These are phyloP conservation scores for Daldinia concentrica DNA, from an alignment of 495 filamentous ascomycete genomes.

Conservation along the genomic window DNA sequence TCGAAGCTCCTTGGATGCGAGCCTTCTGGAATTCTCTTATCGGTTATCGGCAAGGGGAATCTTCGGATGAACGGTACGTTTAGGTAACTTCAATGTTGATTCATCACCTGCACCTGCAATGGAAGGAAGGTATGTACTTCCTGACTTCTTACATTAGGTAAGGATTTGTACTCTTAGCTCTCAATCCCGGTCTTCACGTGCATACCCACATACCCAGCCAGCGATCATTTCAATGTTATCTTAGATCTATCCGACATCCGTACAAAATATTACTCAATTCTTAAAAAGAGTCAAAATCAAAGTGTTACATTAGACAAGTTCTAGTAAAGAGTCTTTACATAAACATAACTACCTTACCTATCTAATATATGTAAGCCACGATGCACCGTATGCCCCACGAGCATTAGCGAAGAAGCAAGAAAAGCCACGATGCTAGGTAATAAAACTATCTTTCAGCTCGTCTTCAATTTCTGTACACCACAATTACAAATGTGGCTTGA, in stretches of 20 bases:
- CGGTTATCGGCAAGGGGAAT: slow-evolving; percentile 36
- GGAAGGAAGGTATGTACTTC: no score
- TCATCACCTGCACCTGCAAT: no score
- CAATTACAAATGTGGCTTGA: slow-evolving; percentile 16
- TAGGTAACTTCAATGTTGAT: neutral
- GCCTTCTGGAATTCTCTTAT: slow-evolving; percentile 35
- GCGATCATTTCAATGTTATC: slow-evolving; percentile 14
- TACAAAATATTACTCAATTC: slow-evolving; percentile 5
- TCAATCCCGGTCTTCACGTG: slow-evolving; percentile 18
- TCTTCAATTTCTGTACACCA: neutral
- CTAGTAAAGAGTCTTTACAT: neutral
- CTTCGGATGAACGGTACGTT: slow-evolving; percentile 12
- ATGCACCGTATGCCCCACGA: neutral
- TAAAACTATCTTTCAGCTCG: slow-evolving; percentile 7
- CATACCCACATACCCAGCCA: neutral
- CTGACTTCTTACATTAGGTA: neutral
- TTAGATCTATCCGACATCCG: slow-evolving; percentile 27
- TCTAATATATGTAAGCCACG: neutral
- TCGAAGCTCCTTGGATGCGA: slow-evolving; percentile 26
- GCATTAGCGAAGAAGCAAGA: neutral
- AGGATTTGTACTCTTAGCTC: neutral
- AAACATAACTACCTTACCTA: neutral
- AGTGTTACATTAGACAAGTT: neutral
- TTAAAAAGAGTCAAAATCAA: neutral
- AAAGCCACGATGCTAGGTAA: slow-evolving; percentile 15